Evolutionary conservation across 257 asterid genomes (phyloP), one percentile per base, ranked within the genome.

Genomic region (Paulownia fortunei): DNA sequence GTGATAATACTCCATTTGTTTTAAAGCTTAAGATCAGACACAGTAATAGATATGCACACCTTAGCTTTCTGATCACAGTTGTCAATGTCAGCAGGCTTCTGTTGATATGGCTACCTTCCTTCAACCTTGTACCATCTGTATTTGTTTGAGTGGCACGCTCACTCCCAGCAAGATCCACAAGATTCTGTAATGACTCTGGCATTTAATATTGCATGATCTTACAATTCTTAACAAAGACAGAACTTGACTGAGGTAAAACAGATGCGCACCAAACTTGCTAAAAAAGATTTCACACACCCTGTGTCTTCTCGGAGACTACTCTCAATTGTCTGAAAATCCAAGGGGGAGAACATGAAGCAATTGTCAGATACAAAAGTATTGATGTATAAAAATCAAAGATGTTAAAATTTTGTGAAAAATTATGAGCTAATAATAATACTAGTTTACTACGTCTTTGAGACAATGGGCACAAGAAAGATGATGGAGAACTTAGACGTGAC

Each of bases 111-210:
- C 98, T 96, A 24, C 99, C 99, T 92, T 93, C 99, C 83, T 96
- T 93, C 88, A 96, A 84, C 85, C 97, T 89, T 72, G 85, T 55
- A 79, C 99, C 98, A 81, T 81, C 93, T 69, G 97, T 91, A 83
- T 86, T 90, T 61, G 97, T 88, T 84, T 95, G 99, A 8, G 92
- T 76, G 37, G 90, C 92, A 76, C 98, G 97, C 78, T 96, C 99
- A 69, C 97, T 92, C 56, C 99, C 99, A 63, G 98, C 98, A 54
- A 96, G 98, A 88, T 96, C 99, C 66, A 96, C 99, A 76, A 96
- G 97, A 86, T 96, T 93, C 99, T 95, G 86, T 64, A 80, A 47
- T 79, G 58, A n/a, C n/a, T 60, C 72, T 32, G 55, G 49, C 65
- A 62, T n/a, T 65, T 60, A 49, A 12, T 36, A 37, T 58, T 27